A percentile compares a stretch with the other conserved stretches of the same genome.
Evolutionary conservation across 805 yeast species (phyloP).

Genomic region (Spathaspora gorwiae): DNA sequence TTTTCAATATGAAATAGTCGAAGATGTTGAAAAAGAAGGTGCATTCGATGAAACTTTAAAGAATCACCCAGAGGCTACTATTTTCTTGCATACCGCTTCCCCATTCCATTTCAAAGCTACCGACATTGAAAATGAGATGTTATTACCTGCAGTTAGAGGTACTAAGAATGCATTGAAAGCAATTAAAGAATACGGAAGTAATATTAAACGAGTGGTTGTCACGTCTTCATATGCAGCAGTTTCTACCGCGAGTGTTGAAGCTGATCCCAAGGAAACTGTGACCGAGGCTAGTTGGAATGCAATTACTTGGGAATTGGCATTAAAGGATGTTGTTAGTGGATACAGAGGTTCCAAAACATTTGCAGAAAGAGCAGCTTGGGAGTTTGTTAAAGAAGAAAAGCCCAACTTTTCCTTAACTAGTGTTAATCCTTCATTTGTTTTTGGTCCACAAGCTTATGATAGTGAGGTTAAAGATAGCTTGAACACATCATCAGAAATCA

Average conservation of each 20-base stretch:
- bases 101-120: slow-evolving; percentile 46
- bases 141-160: slow-evolving; percentile 55
- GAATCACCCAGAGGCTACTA: slow-evolving; percentile 46
- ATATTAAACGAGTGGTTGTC: slow-evolving; percentile 40
- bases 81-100: slow-evolving; percentile 59
- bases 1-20: slow-evolving; percentile 42
- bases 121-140: slow-evolving; percentile 46
- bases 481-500: slow-evolving; percentile 36
- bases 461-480: slow-evolving; percentile 26
- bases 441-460: slow-evolving; percentile 53
- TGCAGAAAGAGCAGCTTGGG: slow-evolving; percentile 63
- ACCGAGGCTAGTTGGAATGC: slow-evolving; percentile 52
- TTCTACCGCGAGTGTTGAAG: slow-evolving; percentile 25
- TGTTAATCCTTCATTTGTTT: slow-evolving; percentile 53
- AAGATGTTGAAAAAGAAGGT: slow-evolving; percentile 41
- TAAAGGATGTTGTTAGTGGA: slow-evolving; percentile 36
- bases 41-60: slow-evolving; percentile 45
- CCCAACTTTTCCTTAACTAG: slow-evolving; percentile 42
- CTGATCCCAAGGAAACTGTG: slow-evolving; percentile 28
- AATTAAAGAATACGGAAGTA: slow-evolving; percentile 36
- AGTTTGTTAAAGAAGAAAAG: slow-evolving; percentile 33
- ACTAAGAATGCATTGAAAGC: slow-evolving; percentile 51
- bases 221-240: slow-evolving; percentile 56
- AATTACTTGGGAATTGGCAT: slow-evolving; percentile 47
- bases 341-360: slow-evolving; percentile 56